Conservation (phyloP, 257 asterid species). For the Lycium barbarum region DNA sequence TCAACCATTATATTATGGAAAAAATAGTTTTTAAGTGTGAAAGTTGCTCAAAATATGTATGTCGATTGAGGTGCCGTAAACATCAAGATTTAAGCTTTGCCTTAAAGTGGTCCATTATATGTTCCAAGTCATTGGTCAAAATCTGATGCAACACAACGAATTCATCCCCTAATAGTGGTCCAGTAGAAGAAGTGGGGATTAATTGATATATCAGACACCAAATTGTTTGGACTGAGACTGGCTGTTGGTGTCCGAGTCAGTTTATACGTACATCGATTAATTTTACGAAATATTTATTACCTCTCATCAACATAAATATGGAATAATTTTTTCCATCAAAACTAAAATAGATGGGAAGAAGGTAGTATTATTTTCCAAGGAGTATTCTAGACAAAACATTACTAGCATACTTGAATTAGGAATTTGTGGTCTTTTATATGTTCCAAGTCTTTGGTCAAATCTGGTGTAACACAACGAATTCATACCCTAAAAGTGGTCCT, state of each 20-base stretch:
- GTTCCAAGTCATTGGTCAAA: conserved; percentile 19
- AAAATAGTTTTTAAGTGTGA: neutral
- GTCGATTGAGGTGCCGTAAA: neutral
- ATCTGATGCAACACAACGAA: neutral
- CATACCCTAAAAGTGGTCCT: too few species aligned
- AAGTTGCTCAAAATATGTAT: neutral
- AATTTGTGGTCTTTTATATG: neutral
- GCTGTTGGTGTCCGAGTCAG: accelerated
- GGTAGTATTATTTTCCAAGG: neutral
- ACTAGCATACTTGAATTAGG: neutral
- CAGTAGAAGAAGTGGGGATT: neutral
- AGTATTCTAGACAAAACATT: too few species aligned
- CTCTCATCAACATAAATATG: neutral
- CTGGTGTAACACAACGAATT: too few species aligned
- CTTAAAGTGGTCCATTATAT: neutral
- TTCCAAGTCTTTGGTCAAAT: too few species aligned
- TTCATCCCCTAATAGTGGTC: neutral
- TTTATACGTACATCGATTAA: neutral
- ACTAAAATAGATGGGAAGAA: too few species aligned
- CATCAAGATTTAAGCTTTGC: neutral
- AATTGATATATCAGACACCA: neutral
- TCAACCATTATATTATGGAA: neutral
- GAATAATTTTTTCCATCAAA: neutral
- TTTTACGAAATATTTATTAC: neutral
- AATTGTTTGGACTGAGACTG: neutral